Percentiles rank a stretch among this genome's conserved stretches.
These are phyloP conservation scores for Camellia oleifera DNA, from an alignment of 179 eudicot genomes.

Conservation along the genomic window DNA sequence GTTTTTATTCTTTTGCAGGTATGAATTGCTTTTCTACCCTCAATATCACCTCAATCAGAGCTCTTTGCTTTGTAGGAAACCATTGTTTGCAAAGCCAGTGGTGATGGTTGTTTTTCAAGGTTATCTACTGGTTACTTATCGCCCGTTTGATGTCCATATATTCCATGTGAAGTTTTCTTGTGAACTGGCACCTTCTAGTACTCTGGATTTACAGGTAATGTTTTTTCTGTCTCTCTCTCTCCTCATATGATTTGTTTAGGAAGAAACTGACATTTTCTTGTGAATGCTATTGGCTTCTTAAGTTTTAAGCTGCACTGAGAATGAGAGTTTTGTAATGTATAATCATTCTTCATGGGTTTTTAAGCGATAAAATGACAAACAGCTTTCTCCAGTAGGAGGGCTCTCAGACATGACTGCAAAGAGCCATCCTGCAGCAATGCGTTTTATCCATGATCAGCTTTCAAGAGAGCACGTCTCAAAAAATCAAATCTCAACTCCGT, in stretches of 20 bases:
- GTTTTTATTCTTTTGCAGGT: conserved; percentile 52
- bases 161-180: conserved; percentile 82
- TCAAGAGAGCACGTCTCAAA: conserved; percentile 35
- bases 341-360: conserved; percentile 58
- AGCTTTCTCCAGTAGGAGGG: conserved; percentile 99
- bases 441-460: conserved; percentile 88
- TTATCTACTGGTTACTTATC: conserved; percentile 68
- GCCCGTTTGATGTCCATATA: conserved; percentile 40
- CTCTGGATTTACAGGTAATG: conserved; percentile 70
- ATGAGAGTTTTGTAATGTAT: too few species aligned
- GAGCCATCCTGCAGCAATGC: conserved; percentile 95
- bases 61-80: conserved; percentile 32
- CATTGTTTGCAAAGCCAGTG: conserved; percentile 83
- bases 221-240: conserved; percentile 3
- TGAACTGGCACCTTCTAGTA: conserved; percentile 80
- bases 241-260: background rate
- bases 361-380: conserved; percentile 99
- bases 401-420: conserved; percentile 97
- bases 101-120: conserved; percentile 95
- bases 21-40: conserved; percentile 94
- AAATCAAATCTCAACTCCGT: conserved; percentile 31
- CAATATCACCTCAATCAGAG: conserved; percentile 89
- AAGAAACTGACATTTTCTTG: too few species aligned
- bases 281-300: too few species aligned
- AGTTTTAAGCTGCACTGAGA: too few species aligned